These are phyloP conservation scores for Rhodamnia rubescens DNA, from an alignment of 345 rosid species.

Conservation along the genomic window DNA sequence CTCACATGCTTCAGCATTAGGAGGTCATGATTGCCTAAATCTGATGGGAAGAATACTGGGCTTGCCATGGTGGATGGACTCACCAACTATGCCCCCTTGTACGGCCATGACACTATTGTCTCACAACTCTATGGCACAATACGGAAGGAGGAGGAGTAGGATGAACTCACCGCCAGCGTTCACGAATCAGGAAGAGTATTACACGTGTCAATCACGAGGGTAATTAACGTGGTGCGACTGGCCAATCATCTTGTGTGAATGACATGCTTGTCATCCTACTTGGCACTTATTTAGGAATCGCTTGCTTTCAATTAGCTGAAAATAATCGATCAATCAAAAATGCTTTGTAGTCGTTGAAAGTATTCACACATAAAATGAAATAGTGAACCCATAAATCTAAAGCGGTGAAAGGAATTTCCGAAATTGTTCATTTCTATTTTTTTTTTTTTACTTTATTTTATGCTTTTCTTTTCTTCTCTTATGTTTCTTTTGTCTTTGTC, in stretches of 20 bases:
- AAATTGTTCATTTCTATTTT: too few relatives aligned
- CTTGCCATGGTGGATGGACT: background rate
- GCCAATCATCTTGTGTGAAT: background rate
- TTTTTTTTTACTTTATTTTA: too few relatives aligned
- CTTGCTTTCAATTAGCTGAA: background rate
- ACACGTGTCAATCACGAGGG: background rate
- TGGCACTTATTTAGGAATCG: background rate
- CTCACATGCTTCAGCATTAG: background rate
- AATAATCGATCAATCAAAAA: too few relatives aligned
- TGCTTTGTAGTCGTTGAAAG: too few relatives aligned
- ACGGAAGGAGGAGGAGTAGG: too few relatives aligned
- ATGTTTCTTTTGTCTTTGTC: too few relatives aligned
- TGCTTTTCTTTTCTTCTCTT: too few relatives aligned
- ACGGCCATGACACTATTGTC: background rate
- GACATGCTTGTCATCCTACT: background rate
- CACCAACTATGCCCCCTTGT: background rate
- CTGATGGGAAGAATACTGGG: background rate
- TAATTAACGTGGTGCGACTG: background rate
- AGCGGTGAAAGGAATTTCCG: too few relatives aligned
- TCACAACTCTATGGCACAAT: too few relatives aligned
- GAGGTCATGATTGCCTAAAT: background rate
- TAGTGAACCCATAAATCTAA: too few relatives aligned
- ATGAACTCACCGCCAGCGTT: background rate
- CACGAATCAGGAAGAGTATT: background rate
- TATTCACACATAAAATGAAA: too few relatives aligned